phyloP scores from a whole-genome alignment of 2,329 filamentous ascomycete genomes.

The Ophiostoma sp. region DNA sequence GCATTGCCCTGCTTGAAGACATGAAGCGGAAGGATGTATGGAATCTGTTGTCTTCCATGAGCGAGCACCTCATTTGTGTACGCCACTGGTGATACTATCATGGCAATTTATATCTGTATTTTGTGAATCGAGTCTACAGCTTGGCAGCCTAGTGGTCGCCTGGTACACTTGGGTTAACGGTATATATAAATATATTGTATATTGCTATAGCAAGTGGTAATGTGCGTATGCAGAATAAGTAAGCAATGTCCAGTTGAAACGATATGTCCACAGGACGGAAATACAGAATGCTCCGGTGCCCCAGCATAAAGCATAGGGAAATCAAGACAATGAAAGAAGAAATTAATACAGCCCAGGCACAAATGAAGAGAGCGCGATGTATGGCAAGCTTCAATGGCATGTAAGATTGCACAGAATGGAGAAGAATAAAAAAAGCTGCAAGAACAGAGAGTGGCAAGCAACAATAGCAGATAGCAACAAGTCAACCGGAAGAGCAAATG shows the following conservation, averaged over 20 bases:
- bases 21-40: conserved; percentile 81
- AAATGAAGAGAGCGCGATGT: not conserved
- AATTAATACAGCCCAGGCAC: conserved; percentile 6
- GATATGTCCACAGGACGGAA: not conserved
- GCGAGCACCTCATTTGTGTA: conserved; percentile 61
- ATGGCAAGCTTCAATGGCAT: not conserved
- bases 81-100: conserved; percentile 57
- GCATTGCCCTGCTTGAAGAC: conserved; percentile 77
- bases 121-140: not conserved
- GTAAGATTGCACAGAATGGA: not conserved
- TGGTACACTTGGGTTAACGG: not conserved
- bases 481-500: not conserved
- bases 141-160: not conserved
- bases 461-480: not conserved
- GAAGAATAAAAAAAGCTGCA: not conserved
- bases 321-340: not conserved
- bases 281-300: not conserved
- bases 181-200: not conserved
- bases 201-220: not conserved
- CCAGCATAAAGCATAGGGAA: not conserved
- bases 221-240: not conserved
- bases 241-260: not conserved
- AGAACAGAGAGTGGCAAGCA: not conserved
- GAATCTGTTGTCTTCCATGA: conserved; percentile 58
- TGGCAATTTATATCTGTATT: not conserved